Evolutionary conservation across 31 red algal genomes (phyloP).

Genomic region (Endocladia muricata): DNA sequence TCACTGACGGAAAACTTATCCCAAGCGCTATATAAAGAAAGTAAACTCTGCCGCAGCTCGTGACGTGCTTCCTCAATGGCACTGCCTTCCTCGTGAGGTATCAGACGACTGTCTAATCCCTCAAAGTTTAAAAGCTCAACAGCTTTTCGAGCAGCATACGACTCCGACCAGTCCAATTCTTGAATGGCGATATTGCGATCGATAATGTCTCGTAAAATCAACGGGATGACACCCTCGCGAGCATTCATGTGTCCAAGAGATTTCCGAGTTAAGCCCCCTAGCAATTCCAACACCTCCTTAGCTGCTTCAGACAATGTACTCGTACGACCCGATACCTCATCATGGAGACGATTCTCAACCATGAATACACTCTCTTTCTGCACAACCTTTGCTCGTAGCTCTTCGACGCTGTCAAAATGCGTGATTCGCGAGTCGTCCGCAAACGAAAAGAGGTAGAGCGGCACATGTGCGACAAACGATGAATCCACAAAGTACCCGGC

Average conservation of each 20-base stretch:
- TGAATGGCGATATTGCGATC: constrained; percentile 28
- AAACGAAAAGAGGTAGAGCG: constrained; percentile 57
- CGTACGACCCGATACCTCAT: constrained; percentile 6
- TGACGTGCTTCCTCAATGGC: constrained; percentile 5
- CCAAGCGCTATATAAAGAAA: constrained; percentile 14
- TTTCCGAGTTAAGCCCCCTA: constrained; percentile 26
- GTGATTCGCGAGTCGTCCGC: constrained; percentile 47
- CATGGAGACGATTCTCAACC: constrained; percentile 43
- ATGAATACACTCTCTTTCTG: constrained; percentile 29
- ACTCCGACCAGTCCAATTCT: constrained; percentile 43
- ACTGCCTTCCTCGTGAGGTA: constrained; percentile 47
- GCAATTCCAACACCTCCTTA: constrained; percentile 56
- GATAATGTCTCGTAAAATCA: constrained; percentile 37
- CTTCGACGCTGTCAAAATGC: constrained; percentile 30
- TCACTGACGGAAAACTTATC: not conserved
- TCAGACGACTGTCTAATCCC: constrained; percentile 26
- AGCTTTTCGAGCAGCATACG: constrained; percentile 13
- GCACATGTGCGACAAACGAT: constrained; percentile 36
- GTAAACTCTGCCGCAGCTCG: constrained; percentile 7
- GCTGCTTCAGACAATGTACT: constrained; percentile 39
- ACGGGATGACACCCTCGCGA: not conserved
- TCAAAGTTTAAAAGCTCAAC: constrained; percentile 34
- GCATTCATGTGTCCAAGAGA: constrained; percentile 7
- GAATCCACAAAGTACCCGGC: constrained; percentile 35
- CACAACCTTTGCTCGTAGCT: constrained; percentile 21